These are phyloP conservation scores for Jamesozyma gamospora DNA, from an alignment of 805 yeast species.

Conservation along the genomic window DNA sequence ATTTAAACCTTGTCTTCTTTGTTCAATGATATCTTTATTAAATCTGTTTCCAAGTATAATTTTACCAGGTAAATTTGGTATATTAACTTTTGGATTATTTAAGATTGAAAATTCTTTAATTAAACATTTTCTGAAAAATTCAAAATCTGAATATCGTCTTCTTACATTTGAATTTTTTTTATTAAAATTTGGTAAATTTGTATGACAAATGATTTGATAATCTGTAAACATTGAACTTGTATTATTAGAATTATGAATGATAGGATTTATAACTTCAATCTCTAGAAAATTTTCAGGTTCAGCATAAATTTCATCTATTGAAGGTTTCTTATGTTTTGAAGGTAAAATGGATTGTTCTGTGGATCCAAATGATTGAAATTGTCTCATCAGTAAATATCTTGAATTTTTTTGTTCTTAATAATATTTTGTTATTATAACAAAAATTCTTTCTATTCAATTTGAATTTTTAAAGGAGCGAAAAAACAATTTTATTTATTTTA, in stretches of 20 bases:
- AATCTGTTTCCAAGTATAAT: constrained; percentile 61
- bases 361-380: constrained; percentile 22
- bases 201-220: constrained; percentile 81
- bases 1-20: constrained; percentile 74
- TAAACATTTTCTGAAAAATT: constrained; percentile 59
- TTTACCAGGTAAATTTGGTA: constrained; percentile 90
- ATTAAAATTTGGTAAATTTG: constrained; percentile 83
- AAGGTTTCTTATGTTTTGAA: constrained; percentile 36
- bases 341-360: constrained; percentile 18
- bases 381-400: constrained; percentile 9
- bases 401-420: neutral
- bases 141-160: constrained; percentile 86
- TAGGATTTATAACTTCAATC: constrained; percentile 55
- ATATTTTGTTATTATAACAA: no score
- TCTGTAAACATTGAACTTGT: constrained; percentile 59
- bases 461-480: no score
- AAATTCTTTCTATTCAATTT: no score
- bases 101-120: constrained; percentile 55
- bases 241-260: constrained; percentile 11
- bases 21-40: constrained; percentile 73
- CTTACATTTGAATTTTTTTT: constrained; percentile 57
- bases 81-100: constrained; percentile 47
- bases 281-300: constrained; percentile 93
- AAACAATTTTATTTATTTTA: no score
- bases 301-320: constrained; percentile 77